Percentiles rank a stretch among this genome's conserved stretches.
phyloP scores from a whole-genome alignment of 805 yeast genomes.

The Maudiozyma pseudohumilis region DNA sequence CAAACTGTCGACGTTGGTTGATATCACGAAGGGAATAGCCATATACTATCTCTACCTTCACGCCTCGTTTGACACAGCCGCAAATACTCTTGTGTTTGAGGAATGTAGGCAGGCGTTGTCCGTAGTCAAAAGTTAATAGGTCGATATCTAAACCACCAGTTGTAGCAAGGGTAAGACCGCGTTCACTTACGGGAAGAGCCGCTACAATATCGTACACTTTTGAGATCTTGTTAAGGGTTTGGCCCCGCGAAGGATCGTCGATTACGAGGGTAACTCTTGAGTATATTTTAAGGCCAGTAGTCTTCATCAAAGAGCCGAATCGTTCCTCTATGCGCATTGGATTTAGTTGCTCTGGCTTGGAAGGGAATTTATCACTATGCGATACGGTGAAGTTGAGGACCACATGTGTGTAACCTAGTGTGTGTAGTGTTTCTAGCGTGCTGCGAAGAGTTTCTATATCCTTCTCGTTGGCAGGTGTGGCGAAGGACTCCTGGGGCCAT shows the following conservation, averaged over 20 bases:
- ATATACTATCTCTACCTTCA: slow-evolving; percentile 72
- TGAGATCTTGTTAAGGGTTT: slow-evolving; percentile 32
- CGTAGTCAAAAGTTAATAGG: slow-evolving; percentile 61
- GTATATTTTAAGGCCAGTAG: slow-evolving; percentile 39
- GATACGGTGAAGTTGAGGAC: slow-evolving; percentile 60
- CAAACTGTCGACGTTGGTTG: slow-evolving; percentile 47
- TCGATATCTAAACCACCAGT: slow-evolving; percentile 72
- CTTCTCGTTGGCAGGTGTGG: slow-evolving; percentile 31
- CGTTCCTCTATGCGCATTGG: slow-evolving; percentile 30
- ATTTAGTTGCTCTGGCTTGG: slow-evolving; percentile 33
- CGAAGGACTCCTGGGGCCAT: slow-evolving; percentile 54
- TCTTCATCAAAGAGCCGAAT: slow-evolving; percentile 24
- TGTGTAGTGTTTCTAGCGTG: slow-evolving; percentile 42
- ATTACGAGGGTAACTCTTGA: slow-evolving; percentile 68
- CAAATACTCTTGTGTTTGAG: slow-evolving; percentile 78
- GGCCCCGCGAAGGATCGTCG: slow-evolving; percentile 70
- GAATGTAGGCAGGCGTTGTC: slow-evolving; percentile 58
- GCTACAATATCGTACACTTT: slow-evolving; percentile 67
- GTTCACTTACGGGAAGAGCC: slow-evolving; percentile 71
- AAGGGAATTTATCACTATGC: slow-evolving; percentile 45
- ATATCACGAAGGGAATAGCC: slow-evolving; percentile 37
- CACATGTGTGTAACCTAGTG: slow-evolving; percentile 62
- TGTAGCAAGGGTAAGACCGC: slow-evolving; percentile 64
- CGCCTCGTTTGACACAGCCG: slow-evolving; percentile 73
- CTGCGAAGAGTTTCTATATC: slow-evolving; percentile 39